Evolutionary conservation across 2,329 filamentous ascomycete species (phyloP).

Genomic region (Neopestalotiopsis clavispora): DNA sequence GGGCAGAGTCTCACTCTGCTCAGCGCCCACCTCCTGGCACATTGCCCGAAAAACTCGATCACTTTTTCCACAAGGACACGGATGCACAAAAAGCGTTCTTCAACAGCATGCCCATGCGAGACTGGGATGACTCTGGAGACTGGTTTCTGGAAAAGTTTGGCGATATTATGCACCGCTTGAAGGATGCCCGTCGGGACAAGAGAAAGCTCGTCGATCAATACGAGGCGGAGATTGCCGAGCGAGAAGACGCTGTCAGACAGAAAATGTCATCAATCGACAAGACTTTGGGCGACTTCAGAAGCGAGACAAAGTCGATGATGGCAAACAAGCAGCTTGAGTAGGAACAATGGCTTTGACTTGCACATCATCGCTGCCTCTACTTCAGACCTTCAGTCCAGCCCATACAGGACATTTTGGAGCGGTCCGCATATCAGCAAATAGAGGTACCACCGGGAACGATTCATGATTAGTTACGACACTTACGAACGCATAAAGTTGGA

Average conservation of each 20-base stretch:
- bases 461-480: background rate
- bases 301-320: slow-evolving; percentile 62
- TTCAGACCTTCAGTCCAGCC: background rate
- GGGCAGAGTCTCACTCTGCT: slow-evolving; percentile 42
- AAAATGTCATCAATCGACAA: slow-evolving; percentile 59
- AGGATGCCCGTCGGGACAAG: slow-evolving; percentile 53
- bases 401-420: background rate
- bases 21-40: slow-evolving; percentile 42
- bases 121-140: slow-evolving; percentile 65
- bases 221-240: slow-evolving; percentile 58
- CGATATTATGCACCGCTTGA: slow-evolving; percentile 52
- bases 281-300: slow-evolving; percentile 59
- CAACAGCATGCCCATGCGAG: slow-evolving; percentile 55
- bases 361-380: background rate
- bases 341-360: background rate
- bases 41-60: slow-evolving; percentile 53
- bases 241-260: slow-evolving; percentile 58
- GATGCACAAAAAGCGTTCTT: slow-evolving; percentile 54
- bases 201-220: slow-evolving; percentile 54
- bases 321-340: slow-evolving; percentile 21
- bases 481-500: slow-evolving; percentile 18
- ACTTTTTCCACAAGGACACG: slow-evolving; percentile 49
- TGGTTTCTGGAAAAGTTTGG: slow-evolving; percentile 64
- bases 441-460: slow-evolving; percentile 6
- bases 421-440: background rate